phyloP scores from a whole-genome alignment of 768 basidiomycete genomes.

The Lyophyllum atratum region DNA sequence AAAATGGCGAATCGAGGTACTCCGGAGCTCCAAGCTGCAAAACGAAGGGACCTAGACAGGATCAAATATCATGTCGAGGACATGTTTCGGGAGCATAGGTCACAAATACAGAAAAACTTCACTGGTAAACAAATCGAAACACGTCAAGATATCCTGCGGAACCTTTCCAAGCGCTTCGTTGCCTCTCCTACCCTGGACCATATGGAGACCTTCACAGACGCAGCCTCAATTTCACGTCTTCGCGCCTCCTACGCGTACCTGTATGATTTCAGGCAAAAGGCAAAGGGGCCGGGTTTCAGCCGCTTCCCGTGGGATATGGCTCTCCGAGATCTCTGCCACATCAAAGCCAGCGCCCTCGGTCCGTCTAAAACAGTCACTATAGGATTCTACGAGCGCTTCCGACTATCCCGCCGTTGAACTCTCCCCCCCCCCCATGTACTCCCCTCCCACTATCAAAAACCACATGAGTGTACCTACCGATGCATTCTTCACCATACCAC shows the following conservation, averaged over 20 bases:
- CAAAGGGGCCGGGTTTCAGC: slow-evolving; percentile 20
- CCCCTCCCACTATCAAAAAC: too few species aligned
- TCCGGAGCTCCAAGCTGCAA: slow-evolving; percentile 13
- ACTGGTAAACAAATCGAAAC: slow-evolving; percentile 39
- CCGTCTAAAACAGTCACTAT: slow-evolving; percentile 38
- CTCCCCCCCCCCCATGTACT: neutral
- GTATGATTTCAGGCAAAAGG: slow-evolving; percentile 29
- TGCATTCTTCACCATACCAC: neutral
- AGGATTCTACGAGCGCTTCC: slow-evolving; percentile 47
- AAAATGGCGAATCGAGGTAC: slow-evolving; percentile 21
- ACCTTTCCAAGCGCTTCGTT: slow-evolving; percentile 41
- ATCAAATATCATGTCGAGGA: slow-evolving; percentile 42
- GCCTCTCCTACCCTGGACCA: slow-evolving; percentile 27
- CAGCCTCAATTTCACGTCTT: slow-evolving; percentile 31
- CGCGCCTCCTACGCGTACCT: slow-evolving; percentile 55
- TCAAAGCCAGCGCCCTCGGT: slow-evolving; percentile 47
- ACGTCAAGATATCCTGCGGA: slow-evolving; percentile 50
- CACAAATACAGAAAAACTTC: slow-evolving; percentile 27
- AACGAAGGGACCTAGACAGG: slow-evolving; percentile 33
- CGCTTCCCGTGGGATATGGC: slow-evolving; percentile 57
- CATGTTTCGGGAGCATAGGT: slow-evolving; percentile 25
- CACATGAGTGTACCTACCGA: too few species aligned
- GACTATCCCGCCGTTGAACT: slow-evolving; percentile 18
- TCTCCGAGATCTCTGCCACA: slow-evolving; percentile 47
- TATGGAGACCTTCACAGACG: slow-evolving; percentile 29